Evolutionary conservation across 805 yeast species (phyloP).

Genomic region (Peterozyma xylosa): DNA sequence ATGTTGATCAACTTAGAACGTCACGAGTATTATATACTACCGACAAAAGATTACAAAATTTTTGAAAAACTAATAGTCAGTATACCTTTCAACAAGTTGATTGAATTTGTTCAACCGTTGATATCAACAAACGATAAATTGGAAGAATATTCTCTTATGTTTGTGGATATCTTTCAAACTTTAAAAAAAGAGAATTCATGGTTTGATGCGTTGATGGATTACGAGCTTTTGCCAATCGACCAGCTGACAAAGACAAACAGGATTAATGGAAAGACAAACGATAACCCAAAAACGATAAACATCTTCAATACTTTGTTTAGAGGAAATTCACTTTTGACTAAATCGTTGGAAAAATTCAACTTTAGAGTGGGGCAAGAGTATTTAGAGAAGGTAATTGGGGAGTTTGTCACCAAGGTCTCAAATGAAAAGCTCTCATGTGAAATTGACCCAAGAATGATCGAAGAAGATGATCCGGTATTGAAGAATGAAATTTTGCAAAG

Average conservation of each 20-base stretch:
- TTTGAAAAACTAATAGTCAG: slow-evolving; percentile 55
- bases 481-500: slow-evolving; percentile 32
- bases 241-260: slow-evolving; percentile 34
- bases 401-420: slow-evolving; percentile 47
- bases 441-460: slow-evolving; percentile 58
- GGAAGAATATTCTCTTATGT: slow-evolving; percentile 48
- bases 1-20: slow-evolving; percentile 42
- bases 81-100: slow-evolving; percentile 44
- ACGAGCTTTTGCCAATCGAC: slow-evolving; percentile 50
- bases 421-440: slow-evolving; percentile 57
- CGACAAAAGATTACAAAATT: slow-evolving; percentile 50
- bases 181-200: slow-evolving; percentile 62
- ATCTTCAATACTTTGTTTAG: slow-evolving; percentile 64
- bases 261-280: slow-evolving; percentile 18
- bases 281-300: slow-evolving; percentile 24
- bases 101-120: slow-evolving; percentile 34
- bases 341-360: slow-evolving; percentile 71
- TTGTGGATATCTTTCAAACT: slow-evolving; percentile 70
- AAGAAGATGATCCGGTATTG: slow-evolving; percentile 10
- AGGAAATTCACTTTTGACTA: slow-evolving; percentile 78
- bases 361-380: slow-evolving; percentile 75
- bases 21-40: slow-evolving; percentile 49
- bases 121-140: slow-evolving; percentile 25
- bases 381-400: slow-evolving; percentile 63
- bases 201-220: slow-evolving; percentile 62